A percentile compares a stretch with the other conserved stretches of the same genome.
Evolutionary conservation across 306 rosid genomes (phyloP).

Genomic region (Alnus glutinosa): DNA sequence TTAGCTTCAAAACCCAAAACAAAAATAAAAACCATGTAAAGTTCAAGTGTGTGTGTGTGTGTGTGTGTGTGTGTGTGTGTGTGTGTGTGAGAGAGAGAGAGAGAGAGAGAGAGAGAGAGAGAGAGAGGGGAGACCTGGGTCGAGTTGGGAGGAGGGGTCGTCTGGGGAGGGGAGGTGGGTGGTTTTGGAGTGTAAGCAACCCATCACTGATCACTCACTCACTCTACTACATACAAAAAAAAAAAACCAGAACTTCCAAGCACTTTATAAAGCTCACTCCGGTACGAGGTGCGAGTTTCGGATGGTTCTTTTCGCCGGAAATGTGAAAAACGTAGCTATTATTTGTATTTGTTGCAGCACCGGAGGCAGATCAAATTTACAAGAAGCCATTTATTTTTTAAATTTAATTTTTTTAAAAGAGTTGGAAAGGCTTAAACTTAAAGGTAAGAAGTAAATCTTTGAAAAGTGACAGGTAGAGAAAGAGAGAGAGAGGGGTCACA

Average conservation of each 20-base stretch:
- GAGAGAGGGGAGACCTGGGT: conserved; percentile 43
- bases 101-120: background rate
- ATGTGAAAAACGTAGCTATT: background rate
- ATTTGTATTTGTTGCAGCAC: background rate
- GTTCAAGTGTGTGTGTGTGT: background rate
- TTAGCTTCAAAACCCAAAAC: conserved; percentile 21
- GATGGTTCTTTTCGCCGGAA: background rate
- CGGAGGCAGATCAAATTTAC: background rate
- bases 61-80: background rate
- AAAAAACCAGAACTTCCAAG: conserved; percentile 10
- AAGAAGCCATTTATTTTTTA: background rate
- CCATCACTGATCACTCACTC: conserved; percentile 37
- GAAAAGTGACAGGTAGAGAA: conserved; percentile 7
- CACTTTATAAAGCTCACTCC: background rate
- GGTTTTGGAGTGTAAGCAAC: conserved; percentile 73
- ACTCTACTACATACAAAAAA: conserved; percentile 14
- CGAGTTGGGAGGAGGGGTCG: conserved; percentile 51
- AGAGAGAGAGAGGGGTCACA: conserved; percentile 44
- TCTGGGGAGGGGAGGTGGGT: conserved; percentile 65
- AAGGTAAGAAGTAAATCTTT: background rate
- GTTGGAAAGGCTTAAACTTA: background rate
- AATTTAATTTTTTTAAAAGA: background rate
- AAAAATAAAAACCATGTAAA: background rate
- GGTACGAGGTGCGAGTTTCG: background rate
- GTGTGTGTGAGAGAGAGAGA: background rate